Conservation (phyloP, 768 basidiomycete species). For the Boletus patriciae region DNA sequence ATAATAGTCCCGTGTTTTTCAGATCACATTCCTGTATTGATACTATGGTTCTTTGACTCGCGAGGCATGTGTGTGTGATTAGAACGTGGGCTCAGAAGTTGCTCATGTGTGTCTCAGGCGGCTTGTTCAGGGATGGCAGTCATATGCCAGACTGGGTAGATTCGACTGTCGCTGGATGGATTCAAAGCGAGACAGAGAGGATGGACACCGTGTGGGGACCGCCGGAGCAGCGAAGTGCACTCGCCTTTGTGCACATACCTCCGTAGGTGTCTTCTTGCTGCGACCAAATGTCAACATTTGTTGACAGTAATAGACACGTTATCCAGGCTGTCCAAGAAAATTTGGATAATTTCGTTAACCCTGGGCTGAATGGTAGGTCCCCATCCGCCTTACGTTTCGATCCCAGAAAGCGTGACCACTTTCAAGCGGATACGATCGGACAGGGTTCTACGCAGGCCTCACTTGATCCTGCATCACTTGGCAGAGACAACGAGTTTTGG, state of each 20-base stretch:
- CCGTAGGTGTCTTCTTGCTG: slow-evolving; percentile 44
- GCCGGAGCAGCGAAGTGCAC: slow-evolving; percentile 47
- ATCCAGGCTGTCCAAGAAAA: slow-evolving; percentile 36
- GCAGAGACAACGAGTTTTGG: slow-evolving; percentile 64
- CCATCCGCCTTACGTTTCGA: neutral
- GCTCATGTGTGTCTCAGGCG: slow-evolving; percentile 39
- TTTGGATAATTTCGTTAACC: slow-evolving; percentile 41
- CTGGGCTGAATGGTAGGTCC: slow-evolving; percentile 42
- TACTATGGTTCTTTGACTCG: slow-evolving; percentile 80
- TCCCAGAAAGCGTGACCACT: neutral
- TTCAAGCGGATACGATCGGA: slow-evolving; percentile 50
- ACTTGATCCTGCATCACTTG: slow-evolving; percentile 33
- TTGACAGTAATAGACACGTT: slow-evolving; percentile 11
- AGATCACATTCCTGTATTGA: slow-evolving; percentile 49
- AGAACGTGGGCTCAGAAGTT: neutral
- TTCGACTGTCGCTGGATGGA: slow-evolving; percentile 59
- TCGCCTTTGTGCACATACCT: slow-evolving; percentile 77
- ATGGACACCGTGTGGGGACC: slow-evolving; percentile 66
- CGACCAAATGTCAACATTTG: neutral
- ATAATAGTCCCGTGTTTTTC: neutral
- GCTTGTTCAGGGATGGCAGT: slow-evolving; percentile 45
- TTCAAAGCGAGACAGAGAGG: slow-evolving; percentile 46
- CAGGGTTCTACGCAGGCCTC: slow-evolving; percentile 65
- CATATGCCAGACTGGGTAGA: slow-evolving; percentile 70
- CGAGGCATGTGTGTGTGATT: slow-evolving; percentile 41